phyloP scores from a whole-genome alignment of 164 flowering plant genomes.

The Warburgia ugandensis region DNA sequence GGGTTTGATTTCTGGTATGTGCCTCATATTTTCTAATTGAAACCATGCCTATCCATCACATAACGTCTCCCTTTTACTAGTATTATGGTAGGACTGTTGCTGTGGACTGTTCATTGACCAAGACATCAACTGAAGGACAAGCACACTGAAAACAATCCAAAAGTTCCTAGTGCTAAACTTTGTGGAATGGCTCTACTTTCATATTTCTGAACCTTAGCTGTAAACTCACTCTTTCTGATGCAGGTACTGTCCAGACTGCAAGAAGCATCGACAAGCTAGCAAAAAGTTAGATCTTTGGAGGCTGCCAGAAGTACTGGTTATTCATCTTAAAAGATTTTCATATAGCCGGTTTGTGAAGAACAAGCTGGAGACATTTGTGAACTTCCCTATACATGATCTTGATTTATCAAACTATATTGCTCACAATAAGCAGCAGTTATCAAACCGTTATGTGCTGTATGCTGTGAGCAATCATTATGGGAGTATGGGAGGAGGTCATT shows the following conservation, averaged over 20 bases:
- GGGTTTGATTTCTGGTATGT: no score
- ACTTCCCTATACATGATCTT: constrained; percentile 75
- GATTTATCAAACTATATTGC: constrained; percentile 64
- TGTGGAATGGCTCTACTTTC: no score
- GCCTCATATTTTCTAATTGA: no score
- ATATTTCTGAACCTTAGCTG: background rate
- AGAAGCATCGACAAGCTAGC: constrained; percentile 80
- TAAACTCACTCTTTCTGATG: constrained; percentile 1
- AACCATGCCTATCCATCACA: no score
- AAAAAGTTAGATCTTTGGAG: constrained; percentile 97
- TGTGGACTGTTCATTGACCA: no score
- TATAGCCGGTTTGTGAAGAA: constrained; percentile 72
- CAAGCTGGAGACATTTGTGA: constrained; percentile 86
- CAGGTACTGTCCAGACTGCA: constrained; percentile 92
- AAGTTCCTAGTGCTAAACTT: no score
- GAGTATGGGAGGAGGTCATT: constrained; percentile 95
- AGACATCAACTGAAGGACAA: no score
- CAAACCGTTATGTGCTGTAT: constrained; percentile 62
- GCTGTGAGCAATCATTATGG: constrained; percentile 94
- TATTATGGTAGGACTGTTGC: no score
- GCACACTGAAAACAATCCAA: no score
- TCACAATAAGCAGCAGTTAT: constrained; percentile 26
- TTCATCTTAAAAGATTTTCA: constrained; percentile 89
- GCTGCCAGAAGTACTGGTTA: constrained; percentile 83
- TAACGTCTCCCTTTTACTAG: no score